phyloP scores from a whole-genome alignment of 805 yeast genomes.

The Barnettozyma populi region DNA sequence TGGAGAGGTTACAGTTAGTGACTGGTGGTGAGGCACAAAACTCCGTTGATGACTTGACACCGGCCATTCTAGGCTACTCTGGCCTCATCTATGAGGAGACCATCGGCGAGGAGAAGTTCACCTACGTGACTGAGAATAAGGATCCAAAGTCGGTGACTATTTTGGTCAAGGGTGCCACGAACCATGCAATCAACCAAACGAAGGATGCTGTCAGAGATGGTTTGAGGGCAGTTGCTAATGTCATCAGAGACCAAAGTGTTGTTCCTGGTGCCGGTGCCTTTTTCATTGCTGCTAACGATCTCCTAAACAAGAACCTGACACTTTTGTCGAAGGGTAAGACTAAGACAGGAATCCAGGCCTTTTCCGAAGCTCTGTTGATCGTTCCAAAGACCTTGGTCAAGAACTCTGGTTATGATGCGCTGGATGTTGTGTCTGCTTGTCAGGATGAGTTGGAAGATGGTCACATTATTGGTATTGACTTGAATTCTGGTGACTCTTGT shows the following conservation, averaged over 20 bases:
- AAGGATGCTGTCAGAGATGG: constrained; percentile 98
- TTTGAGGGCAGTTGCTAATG: constrained; percentile 88
- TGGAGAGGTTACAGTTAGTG: constrained; percentile 95
- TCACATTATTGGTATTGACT: constrained; percentile 83
- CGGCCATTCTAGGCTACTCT: constrained; percentile 76
- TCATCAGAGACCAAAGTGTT: constrained; percentile 74
- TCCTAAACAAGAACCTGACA: constrained; percentile 48
- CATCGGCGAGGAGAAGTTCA: constrained; percentile 95
- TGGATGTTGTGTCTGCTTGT: constrained; percentile 82
- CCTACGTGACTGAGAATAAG: constrained; percentile 85
- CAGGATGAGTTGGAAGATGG: constrained; percentile 85
- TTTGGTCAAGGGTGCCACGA: constrained; percentile 88
- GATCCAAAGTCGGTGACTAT: constrained; percentile 91
- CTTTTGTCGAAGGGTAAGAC: constrained; percentile 73
- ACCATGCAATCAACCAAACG: constrained; percentile 83
- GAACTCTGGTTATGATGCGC: constrained; percentile 90
- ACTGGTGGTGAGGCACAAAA: constrained; percentile 98
- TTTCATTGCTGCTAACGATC: constrained; percentile 74
- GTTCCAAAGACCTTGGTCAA: constrained; percentile 90
- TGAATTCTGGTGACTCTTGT: constrained; percentile 89
- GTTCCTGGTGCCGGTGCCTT: constrained; percentile 98
- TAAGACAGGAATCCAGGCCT: constrained; percentile 88
- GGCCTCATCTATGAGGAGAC: constrained; percentile 90
- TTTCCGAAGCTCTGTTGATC: constrained; percentile 84
- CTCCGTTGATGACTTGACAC: constrained; percentile 87